A percentile compares a stretch with the other conserved stretches of the same genome.
Conservation (phyloP, 805 yeast species). For the Deakozyma indianensis region DNA sequence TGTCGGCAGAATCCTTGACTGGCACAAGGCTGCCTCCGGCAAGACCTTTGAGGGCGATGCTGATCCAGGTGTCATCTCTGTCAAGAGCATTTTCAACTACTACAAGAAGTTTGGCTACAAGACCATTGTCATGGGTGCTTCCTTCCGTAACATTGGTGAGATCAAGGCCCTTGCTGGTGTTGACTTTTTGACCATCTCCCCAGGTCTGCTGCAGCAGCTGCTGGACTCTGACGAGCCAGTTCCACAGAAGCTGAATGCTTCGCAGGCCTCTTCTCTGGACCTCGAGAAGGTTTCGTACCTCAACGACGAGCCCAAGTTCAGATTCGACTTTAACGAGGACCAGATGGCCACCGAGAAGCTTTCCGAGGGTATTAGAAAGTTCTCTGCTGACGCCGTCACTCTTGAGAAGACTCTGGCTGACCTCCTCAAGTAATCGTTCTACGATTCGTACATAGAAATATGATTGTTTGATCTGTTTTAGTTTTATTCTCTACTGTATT, state of each 20-base stretch:
- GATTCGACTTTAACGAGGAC: constrained; percentile 85
- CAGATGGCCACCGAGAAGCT: constrained; percentile 98
- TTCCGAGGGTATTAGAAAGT: constrained; percentile 94
- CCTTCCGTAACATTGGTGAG: constrained; percentile 95
- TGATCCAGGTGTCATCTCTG: constrained; percentile 96
- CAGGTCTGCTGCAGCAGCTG: constrained; percentile 80
- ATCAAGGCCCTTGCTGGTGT: constrained; percentile 94
- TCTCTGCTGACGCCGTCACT: constrained; percentile 84
- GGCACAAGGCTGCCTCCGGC: constrained; percentile 93
- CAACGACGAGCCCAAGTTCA: constrained; percentile 79
- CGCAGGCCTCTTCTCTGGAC: constrained; percentile 38
- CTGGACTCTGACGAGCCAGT: constrained; percentile 62
- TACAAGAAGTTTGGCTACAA: constrained; percentile 94
- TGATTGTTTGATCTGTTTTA: not conserved
- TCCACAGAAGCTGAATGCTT: constrained; percentile 68
- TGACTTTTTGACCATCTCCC: constrained; percentile 92
- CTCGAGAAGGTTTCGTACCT: constrained; percentile 64
- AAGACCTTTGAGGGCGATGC: constrained; percentile 62
- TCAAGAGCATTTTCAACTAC: constrained; percentile 82
- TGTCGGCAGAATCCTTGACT: constrained; percentile 97
- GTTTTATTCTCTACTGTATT: no score
- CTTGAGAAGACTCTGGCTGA: constrained; percentile 29
- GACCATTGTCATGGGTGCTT: constrained; percentile 99
- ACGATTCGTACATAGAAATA: not conserved
- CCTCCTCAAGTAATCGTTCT: not conserved